These are phyloP conservation scores for Penicillium canariense DNA, from an alignment of 495 filamentous ascomycete genomes.

Conservation along the genomic window DNA sequence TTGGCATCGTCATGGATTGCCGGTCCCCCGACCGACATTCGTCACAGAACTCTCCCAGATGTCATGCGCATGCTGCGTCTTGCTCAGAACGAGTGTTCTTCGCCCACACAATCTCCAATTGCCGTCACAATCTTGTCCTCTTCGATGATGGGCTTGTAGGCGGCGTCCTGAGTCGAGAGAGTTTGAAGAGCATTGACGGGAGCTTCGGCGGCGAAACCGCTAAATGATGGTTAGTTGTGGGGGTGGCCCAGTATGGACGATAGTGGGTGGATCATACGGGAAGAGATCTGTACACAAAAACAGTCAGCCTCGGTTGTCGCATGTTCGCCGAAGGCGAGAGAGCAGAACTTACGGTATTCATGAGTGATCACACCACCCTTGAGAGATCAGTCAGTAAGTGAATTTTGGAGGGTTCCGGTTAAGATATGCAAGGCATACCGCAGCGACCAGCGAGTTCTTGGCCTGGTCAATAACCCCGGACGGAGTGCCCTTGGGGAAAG, in stretches of 20 bases:
- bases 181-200: conserved; percentile 65
- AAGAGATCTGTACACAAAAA: conserved; percentile 42
- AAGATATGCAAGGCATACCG: conserved; percentile 48
- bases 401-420: neutral
- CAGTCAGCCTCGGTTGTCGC: conserved; percentile 6
- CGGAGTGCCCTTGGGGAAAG: conserved; percentile 71
- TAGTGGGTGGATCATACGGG: conserved; percentile 34
- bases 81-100: conserved; percentile 3
- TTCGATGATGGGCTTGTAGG: conserved; percentile 69
- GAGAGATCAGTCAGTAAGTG: conserved; percentile 1
- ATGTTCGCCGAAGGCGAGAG: neutral
- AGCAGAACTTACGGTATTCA: conserved; percentile 48
- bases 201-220: conserved; percentile 74
- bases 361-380: conserved; percentile 46
- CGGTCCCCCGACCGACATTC: neutral
- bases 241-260: neutral
- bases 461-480: conserved; percentile 64
- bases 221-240: conserved; percentile 34
- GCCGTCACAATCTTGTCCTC: conserved; percentile 64
- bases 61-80: too few relatives aligned
- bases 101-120: conserved; percentile 28
- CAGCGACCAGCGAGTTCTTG: conserved; percentile 64
- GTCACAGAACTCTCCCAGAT: neutral
- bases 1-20: neutral
- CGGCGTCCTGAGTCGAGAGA: conserved; percentile 61